Percentiles rank a stretch among this genome's conserved stretches.
Evolutionary conservation across 768 basidiomycete genomes (phyloP).

Genomic region (Sarcomyxa edulis): DNA sequence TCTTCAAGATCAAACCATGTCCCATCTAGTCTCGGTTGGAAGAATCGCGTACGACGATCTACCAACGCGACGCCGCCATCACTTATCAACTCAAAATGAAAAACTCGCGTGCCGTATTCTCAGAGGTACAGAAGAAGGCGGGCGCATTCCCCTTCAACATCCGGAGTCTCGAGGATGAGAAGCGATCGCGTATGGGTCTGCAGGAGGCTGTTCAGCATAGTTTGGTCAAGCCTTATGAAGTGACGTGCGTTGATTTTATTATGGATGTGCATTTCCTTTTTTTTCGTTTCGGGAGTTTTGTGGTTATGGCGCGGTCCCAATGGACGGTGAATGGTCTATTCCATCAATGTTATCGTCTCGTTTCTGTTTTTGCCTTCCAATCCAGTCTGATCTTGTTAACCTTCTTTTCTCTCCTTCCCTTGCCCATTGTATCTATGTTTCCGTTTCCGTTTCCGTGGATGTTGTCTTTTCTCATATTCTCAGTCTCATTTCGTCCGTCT

Average conservation of each 20-base stretch:
- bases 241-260: slow-evolving; percentile 67
- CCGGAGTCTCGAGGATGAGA: slow-evolving; percentile 91
- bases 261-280: background rate
- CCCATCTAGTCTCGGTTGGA: slow-evolving; percentile 72
- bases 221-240: slow-evolving; percentile 92
- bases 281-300: too few species aligned
- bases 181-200: slow-evolving; percentile 89
- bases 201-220: slow-evolving; percentile 95
- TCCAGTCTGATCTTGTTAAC: too few species aligned
- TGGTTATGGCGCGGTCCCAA: too few species aligned
- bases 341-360: background rate
- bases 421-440: too few species aligned
- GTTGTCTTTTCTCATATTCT: too few species aligned
- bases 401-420: too few species aligned
- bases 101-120: slow-evolving; percentile 93
- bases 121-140: slow-evolving; percentile 96
- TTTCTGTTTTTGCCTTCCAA: slow-evolving; percentile 3
- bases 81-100: slow-evolving; percentile 98
- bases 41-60: slow-evolving; percentile 88
- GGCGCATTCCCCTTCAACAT: slow-evolving; percentile 98
- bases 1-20: slow-evolving; percentile 3
- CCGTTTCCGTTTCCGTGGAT: too few species aligned
- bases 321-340: too few species aligned
- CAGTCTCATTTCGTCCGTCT: too few species aligned
- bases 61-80: slow-evolving; percentile 79